Evolutionary conservation across 164 flowering plant genomes (phyloP).

Genomic region (Stephania cephalantha): DNA sequence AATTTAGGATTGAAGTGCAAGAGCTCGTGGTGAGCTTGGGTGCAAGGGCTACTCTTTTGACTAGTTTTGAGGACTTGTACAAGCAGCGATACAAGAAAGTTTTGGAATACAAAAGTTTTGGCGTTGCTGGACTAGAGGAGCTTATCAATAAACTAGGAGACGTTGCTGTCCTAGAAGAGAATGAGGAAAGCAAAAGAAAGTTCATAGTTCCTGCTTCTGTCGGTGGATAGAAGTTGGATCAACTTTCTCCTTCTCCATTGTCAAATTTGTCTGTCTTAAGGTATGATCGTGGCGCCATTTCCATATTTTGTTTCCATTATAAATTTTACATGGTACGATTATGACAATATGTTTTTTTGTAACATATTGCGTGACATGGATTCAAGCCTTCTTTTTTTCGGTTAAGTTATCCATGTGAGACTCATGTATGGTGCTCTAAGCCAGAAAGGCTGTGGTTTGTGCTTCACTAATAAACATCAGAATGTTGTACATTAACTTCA

Average conservation of each 20-base stretch:
- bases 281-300: background rate
- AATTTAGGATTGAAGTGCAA: slow-evolving; percentile 67
- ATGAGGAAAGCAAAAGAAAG: slow-evolving; percentile 51
- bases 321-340: background rate
- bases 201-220: slow-evolving; percentile 45
- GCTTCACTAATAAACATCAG: background rate
- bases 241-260: background rate
- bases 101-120: slow-evolving; percentile 49
- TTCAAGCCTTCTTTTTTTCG: slow-evolving; percentile 1
- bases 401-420: slow-evolving; percentile 5
- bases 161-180: slow-evolving; percentile 56
- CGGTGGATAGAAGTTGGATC: slow-evolving; percentile 19
- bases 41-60: slow-evolving; percentile 52
- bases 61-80: slow-evolving; percentile 64
- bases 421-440: background rate
- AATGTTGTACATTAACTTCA: background rate
- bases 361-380: slow-evolving; percentile 1
- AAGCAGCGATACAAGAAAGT: slow-evolving; percentile 74
- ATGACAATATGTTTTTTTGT: background rate
- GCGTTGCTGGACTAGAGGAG: slow-evolving; percentile 60
- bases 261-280: background rate
- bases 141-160: slow-evolving; percentile 67
- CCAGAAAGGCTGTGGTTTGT: background rate
- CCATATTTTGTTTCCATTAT: background rate
- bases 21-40: slow-evolving; percentile 84